Evolutionary conservation across 1,284 basidiomycete genomes (phyloP).

Genomic region (Cryptococcus sp.): DNA sequence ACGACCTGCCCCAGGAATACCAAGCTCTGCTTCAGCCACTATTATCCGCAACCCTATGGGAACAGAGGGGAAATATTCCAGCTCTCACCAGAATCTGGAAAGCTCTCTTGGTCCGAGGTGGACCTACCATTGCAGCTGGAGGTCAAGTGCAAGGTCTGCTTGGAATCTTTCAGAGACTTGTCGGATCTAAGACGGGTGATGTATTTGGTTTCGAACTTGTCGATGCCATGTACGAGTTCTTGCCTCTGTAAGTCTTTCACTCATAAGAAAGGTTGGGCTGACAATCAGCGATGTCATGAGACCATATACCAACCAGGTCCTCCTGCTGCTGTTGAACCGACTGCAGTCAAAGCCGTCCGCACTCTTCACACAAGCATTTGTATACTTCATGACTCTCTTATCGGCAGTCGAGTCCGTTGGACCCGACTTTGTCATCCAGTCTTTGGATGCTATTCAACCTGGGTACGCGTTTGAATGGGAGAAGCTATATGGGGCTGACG

Average conservation of each 20-base stretch:
- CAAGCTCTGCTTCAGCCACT: constrained; percentile 74
- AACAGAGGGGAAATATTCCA: constrained; percentile 92
- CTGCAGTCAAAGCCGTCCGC: constrained; percentile 88
- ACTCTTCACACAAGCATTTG: constrained; percentile 78
- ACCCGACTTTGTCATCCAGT: constrained; percentile 71
- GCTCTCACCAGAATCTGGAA: constrained; percentile 85
- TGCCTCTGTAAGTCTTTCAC: constrained; percentile 62
- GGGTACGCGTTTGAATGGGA: constrained; percentile 53
- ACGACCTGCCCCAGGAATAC: constrained; percentile 69
- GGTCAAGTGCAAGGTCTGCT: constrained; percentile 75
- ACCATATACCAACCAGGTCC: constrained; percentile 69
- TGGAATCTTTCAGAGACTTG: constrained; percentile 87
- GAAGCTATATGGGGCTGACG: constrained; percentile 2
- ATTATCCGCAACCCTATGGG: constrained; percentile 83
- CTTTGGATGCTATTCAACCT: constrained; percentile 79
- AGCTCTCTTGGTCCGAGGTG: constrained; percentile 75
- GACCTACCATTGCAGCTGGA: constrained; percentile 62
- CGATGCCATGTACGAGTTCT: constrained; percentile 66
- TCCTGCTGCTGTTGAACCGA: constrained; percentile 76
- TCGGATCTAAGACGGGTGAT: constrained; percentile 85
- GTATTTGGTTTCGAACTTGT: constrained; percentile 86
- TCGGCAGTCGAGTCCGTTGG: constrained; percentile 72
- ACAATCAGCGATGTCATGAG: constrained; percentile 60
- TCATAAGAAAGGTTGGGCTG: not conserved
- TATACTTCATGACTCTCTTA: constrained; percentile 70